Conservation (phyloP, 2,329 filamentous ascomycete genomes). For the Ophiosphaerella narmari region DNA sequence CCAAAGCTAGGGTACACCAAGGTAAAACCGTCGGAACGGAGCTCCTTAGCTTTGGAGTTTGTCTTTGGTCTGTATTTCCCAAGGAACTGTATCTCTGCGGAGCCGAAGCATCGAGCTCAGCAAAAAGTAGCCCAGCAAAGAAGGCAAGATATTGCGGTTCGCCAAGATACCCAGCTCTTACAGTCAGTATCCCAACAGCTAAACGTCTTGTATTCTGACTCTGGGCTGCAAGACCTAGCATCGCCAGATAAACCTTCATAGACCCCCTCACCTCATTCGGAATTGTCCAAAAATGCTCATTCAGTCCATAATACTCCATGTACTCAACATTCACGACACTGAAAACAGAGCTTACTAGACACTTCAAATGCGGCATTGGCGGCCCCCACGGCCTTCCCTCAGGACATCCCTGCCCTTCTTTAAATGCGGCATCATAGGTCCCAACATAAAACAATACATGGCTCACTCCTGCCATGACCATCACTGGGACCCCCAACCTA, state of each 20-base stretch:
- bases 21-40: neutral
- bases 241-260: slow-evolving; percentile 49
- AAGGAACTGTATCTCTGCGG: neutral
- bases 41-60: no score
- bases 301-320: slow-evolving; percentile 12
- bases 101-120: neutral
- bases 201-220: neutral
- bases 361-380: neutral
- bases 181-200: neutral
- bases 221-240: slow-evolving; percentile 38
- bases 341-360: neutral
- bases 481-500: slow-evolving; percentile 1
- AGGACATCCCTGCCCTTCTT: neutral
- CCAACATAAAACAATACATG: slow-evolving; percentile 3
- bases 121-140: slow-evolving; percentile 5
- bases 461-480: neutral
- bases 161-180: slow-evolving; percentile 1
- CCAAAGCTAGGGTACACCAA: neutral
- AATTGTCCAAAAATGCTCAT: slow-evolving; percentile 54
- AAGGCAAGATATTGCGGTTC: slow-evolving; percentile 2
- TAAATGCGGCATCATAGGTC: neutral
- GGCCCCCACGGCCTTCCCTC: neutral
- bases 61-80: no score
- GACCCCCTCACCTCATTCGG: slow-evolving; percentile 53
- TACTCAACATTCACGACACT: neutral